phyloP scores from a whole-genome alignment of 2,329 filamentous ascomycete genomes.

The Spiromastix sp. region DNA sequence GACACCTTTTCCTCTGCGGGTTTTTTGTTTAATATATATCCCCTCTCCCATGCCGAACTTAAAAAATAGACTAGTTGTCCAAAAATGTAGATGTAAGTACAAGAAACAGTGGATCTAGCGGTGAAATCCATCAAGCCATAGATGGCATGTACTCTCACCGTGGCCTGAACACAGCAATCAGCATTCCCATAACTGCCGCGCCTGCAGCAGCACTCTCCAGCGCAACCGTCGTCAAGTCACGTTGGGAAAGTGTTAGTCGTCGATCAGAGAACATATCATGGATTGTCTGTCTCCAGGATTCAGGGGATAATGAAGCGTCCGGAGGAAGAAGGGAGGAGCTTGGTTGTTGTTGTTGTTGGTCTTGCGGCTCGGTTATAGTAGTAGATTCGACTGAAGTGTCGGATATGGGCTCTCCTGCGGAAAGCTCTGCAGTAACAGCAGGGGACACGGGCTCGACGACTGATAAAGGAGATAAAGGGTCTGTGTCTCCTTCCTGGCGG shows the following conservation, averaged over 20 bases:
- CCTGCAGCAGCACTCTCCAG: slow-evolving; percentile 58
- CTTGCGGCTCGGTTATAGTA: slow-evolving; percentile 3
- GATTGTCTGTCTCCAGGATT: slow-evolving; percentile 40
- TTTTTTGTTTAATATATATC: too few species aligned
- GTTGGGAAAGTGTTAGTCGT: slow-evolving; percentile 52
- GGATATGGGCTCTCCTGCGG: neutral
- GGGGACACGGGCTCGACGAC: slow-evolving; percentile 3
- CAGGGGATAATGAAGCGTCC: slow-evolving; percentile 20
- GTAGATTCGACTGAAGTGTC: neutral
- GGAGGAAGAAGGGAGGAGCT: slow-evolving; percentile 2
- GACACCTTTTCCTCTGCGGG: too few species aligned
- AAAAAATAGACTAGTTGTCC: too few species aligned
- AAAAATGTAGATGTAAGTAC: too few species aligned
- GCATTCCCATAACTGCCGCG: slow-evolving; percentile 46
- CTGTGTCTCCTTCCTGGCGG: too few species aligned
- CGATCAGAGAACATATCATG: slow-evolving; percentile 57
- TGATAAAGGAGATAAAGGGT: slow-evolving; percentile 4
- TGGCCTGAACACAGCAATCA: slow-evolving; percentile 42
- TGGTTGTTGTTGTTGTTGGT: neutral
- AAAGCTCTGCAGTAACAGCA: neutral
- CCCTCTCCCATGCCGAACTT: too few species aligned
- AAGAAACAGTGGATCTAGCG: too few species aligned
- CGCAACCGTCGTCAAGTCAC: slow-evolving; percentile 59
- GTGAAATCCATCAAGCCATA: too few species aligned
- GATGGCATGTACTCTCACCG: slow-evolving; percentile 23